Evolutionary conservation across 2,329 filamentous ascomycete genomes (phyloP).

Genomic region (Cladophialophora psammophila): DNA sequence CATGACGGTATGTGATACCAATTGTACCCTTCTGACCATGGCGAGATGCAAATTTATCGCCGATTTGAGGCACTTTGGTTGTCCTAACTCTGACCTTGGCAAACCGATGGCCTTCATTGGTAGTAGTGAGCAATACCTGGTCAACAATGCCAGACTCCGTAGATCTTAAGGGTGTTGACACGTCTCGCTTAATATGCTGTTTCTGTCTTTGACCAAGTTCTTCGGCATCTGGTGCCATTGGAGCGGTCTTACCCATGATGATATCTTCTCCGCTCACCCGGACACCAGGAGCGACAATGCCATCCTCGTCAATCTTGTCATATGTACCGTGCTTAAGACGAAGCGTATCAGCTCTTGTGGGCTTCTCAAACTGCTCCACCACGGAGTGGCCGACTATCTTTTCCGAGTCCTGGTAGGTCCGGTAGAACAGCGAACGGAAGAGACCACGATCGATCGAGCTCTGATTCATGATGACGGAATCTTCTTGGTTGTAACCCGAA

Average conservation of each 20-base stretch:
- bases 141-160: constrained; percentile 98
- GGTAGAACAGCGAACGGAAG: constrained; percentile 97
- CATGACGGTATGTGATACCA: constrained; percentile 95
- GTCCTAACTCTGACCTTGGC: constrained; percentile 97
- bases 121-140: constrained; percentile 90
- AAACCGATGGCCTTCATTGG: constrained; percentile 90
- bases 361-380: constrained; percentile 95
- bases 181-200: constrained; percentile 90
- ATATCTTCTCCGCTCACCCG: constrained; percentile 98
- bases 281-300: constrained; percentile 90
- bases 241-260: constrained; percentile 98
- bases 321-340: constrained; percentile 88
- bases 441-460: constrained; percentile 97
- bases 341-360: constrained; percentile 84
- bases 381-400: constrained; percentile 94
- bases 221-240: constrained; percentile 89
- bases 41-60: constrained; percentile 98
- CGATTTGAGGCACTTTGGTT: constrained; percentile 97
- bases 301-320: constrained; percentile 96
- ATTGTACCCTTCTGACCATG: constrained; percentile 99
- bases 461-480: constrained; percentile 99
- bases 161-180: constrained; percentile 90
- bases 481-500: constrained; percentile 99
- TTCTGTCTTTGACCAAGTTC: constrained; percentile 92
- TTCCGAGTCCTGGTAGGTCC: constrained; percentile 95